These are phyloP conservation scores for Gamsiella multidivaricata DNA, from an alignment of 192 early-diverging fungal genomes.

Conservation along the genomic window DNA sequence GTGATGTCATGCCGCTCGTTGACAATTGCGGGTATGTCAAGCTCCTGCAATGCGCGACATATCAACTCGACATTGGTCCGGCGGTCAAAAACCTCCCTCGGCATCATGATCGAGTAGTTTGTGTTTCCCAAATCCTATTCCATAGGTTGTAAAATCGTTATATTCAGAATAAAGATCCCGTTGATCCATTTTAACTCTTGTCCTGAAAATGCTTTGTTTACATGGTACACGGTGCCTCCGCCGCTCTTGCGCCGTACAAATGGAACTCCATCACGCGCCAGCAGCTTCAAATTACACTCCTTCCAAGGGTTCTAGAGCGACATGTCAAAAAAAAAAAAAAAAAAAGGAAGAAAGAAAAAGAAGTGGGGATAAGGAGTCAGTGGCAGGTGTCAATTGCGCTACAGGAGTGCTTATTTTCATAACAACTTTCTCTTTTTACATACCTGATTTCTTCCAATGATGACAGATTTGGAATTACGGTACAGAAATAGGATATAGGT, in stretches of 20 bases:
- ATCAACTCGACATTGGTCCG: conserved; percentile 81
- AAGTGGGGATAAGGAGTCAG: not conserved
- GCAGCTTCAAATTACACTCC: conserved; percentile 84
- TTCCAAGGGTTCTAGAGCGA: conserved; percentile 91
- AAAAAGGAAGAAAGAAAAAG: not conserved
- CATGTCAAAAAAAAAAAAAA: not conserved
- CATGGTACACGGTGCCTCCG: conserved; percentile 96
- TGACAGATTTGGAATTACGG: conserved; percentile 87
- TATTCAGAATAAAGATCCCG: not conserved
- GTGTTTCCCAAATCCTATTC: conserved; percentile 91
- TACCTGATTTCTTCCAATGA: conserved; percentile 95
- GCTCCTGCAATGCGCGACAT: conserved; percentile 73
- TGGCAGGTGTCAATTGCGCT: not conserved
- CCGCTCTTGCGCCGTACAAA: conserved; percentile 90
- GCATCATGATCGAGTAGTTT: conserved; percentile 95
- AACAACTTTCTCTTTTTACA: not conserved
- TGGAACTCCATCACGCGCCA: conserved; percentile 75
- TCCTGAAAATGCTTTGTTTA: conserved; percentile 36
- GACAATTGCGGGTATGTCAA: conserved; percentile 84
- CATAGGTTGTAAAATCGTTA: no score
- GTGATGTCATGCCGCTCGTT: conserved; percentile 92
- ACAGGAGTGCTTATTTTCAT: not conserved
- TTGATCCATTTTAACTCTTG: not conserved
- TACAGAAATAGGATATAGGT: conserved; percentile 85
- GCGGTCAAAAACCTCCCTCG: conserved; percentile 84